These are phyloP conservation scores for Lactarius deliciosus DNA, from an alignment of 768 basidiomycete genomes.

Conservation along the genomic window DNA sequence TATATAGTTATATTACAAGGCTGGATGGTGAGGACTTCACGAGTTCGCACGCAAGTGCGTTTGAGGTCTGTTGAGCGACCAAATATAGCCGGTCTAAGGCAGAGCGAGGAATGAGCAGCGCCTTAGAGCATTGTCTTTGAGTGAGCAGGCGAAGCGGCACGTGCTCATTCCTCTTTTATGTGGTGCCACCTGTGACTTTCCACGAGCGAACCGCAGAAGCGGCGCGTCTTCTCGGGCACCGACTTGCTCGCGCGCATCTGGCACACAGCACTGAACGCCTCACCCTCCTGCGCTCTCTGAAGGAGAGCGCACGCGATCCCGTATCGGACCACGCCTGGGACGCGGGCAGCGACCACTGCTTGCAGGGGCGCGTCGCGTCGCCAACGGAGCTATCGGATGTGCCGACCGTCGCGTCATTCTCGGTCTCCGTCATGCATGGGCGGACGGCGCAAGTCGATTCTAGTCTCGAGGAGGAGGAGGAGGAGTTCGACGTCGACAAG, in stretches of 20 bases:
- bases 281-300: conserved; percentile 65
- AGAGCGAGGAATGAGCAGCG: too few species aligned
- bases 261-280: conserved; percentile 83
- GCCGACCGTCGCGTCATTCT: conserved; percentile 56
- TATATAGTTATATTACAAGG: too few species aligned
- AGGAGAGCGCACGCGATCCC: conserved; percentile 44
- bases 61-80: too few species aligned
- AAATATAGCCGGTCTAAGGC: too few species aligned
- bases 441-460: conserved; percentile 63
- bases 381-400: conserved; percentile 38
- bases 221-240: conserved; percentile 35
- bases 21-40: too few species aligned
- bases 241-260: conserved; percentile 73
- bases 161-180: too few species aligned
- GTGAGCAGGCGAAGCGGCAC: too few species aligned
- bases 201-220: conserved; percentile 39
- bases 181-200: conserved; percentile 25
- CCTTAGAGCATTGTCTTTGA: too few species aligned
- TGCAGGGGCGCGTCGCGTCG: conserved; percentile 45
- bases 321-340: too few species aligned
- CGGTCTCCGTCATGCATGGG: conserved; percentile 70
- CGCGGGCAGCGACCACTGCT: conserved; percentile 57
- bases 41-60: too few species aligned
- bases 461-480: conserved; percentile 76
- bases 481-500: too few species aligned